phyloP scores from a whole-genome alignment of 2,329 filamentous ascomycete species.

The Paraconiothyrium sp. region DNA sequence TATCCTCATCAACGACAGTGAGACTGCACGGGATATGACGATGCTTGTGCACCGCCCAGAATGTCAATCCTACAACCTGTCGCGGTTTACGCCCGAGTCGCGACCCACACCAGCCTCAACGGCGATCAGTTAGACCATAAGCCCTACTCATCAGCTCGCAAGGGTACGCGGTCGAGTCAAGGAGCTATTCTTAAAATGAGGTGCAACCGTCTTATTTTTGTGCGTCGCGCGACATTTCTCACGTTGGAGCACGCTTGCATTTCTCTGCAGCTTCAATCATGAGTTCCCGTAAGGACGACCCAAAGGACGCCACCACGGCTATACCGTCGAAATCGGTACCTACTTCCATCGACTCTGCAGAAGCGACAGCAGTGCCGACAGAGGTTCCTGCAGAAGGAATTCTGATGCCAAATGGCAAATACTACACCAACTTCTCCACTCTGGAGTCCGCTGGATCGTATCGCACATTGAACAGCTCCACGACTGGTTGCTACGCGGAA shows the following conservation, averaged over 20 bases:
- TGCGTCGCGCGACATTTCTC: conserved; percentile 7
- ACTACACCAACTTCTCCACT: conserved; percentile 15
- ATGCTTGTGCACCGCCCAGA: not conserved
- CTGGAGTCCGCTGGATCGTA: conserved; percentile 10
- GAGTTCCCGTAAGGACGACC: not conserved
- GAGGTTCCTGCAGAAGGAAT: conserved; percentile 4
- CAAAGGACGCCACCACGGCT: not conserved
- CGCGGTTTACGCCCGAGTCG: conserved; percentile 3
- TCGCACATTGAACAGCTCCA: conserved; percentile 11
- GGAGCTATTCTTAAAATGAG: conserved; percentile 2
- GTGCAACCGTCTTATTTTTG: conserved; percentile 9
- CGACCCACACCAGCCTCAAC: conserved; percentile 16
- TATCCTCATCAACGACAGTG: not conserved
- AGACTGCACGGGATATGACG: not conserved
- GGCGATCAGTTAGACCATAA: conserved; percentile 11
- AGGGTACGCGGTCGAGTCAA: conserved; percentile 12
- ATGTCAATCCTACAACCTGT: not conserved
- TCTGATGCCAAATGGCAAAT: conserved; percentile 1
- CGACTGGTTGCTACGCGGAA: conserved; percentile 20
- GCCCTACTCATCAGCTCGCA: conserved; percentile 14
- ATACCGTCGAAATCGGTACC: not conserved
- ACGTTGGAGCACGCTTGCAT: not conserved
- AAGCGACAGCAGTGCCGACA: not conserved
- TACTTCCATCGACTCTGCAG: not conserved
- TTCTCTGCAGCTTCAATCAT: conserved; percentile 6